Base-by-base conservation (phyloP, 2,329 filamentous ascomycete species). In the Cladosporium sp. region DNA sequence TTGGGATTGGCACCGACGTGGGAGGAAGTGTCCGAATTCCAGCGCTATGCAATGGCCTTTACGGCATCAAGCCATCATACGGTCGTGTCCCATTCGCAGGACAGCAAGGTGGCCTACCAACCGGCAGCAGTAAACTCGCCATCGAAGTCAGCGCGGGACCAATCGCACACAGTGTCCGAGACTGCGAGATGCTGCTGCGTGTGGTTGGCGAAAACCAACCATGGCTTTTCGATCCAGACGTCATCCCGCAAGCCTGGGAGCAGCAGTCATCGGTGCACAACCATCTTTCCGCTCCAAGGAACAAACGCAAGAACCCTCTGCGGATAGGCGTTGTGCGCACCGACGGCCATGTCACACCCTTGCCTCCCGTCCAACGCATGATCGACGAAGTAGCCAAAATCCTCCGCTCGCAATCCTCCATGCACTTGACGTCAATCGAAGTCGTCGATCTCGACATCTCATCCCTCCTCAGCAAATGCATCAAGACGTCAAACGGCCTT, bases 401-500 rank as follows among this genome's bases (percentile, higher is more conserved):
- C 6, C 47, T 79, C 51, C 32, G 69, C 64, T 61, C 68, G 13
- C 53, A 52, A 33, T 46, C 41, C 30, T 47, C 41, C 18, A 53
- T 40, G 12, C 40, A 40, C 58, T 36, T 67, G 67, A 18, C 69
- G 63, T 38, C 59, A 63, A 65, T 85, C n/a, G 72, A 80, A 39
- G 73, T 83, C 2, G 68, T 85, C 0, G 78, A 84, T 13, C 69
- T 85, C 41, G 71, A 78, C 9, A 72, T 79, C 5, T 74, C 77
- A 0, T 59, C 68, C 0, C 67, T 76, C 3, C 74, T 84, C 47
- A 72, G 73, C 3, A 74, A 78, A 57, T 78, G 76, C 46, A 77
- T 83, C 51, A 74, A 71, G 2, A 69, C 82, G 7, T 77, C 78
- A 32, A 80, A 80, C 51, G 73, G 73, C 13, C 67, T 85, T 45